phyloP scores from a whole-genome alignment of 306 rosid species.

The Gynostemma pentaphyllum region DNA sequence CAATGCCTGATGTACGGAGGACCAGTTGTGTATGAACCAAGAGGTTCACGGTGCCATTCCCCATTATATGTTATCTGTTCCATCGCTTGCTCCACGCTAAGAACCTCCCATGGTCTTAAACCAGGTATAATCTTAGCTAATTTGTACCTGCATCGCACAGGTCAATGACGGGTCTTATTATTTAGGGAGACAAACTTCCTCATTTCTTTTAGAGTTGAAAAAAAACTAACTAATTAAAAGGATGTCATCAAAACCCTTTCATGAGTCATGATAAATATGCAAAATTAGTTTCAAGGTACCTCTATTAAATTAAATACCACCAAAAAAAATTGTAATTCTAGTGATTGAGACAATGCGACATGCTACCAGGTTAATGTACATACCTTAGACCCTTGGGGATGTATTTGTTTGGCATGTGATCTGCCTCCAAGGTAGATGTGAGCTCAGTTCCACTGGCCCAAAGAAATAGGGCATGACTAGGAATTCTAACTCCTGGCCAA shows the following conservation, averaged over 20 bases:
- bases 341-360: background rate
- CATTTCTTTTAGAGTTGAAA: background rate
- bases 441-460: constrained; percentile 97
- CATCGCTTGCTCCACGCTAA: constrained; percentile 94
- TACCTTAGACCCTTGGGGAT: constrained; percentile 82
- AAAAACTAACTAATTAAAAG: background rate
- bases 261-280: no score
- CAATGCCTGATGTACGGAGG: constrained; percentile 65
- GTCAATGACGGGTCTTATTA: no score
- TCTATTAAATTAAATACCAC: background rate
- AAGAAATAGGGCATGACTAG: constrained; percentile 87
- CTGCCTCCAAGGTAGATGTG: constrained; percentile 63
- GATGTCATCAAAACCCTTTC: background rate
- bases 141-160: constrained; percentile 28
- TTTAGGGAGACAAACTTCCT: background rate
- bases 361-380: background rate
- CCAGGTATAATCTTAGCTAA: constrained; percentile 64
- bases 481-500: constrained; percentile 91
- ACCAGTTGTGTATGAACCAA: constrained; percentile 61
- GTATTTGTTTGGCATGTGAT: constrained; percentile 96
- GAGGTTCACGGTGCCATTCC: constrained; percentile 76
- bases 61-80: constrained; percentile 60
- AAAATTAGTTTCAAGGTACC: background rate
- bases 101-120: constrained; percentile 95
- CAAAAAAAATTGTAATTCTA: background rate